Base-by-base conservation (phyloP, 2,329 filamentous ascomycete species). In the Xylaria sp. region DNA sequence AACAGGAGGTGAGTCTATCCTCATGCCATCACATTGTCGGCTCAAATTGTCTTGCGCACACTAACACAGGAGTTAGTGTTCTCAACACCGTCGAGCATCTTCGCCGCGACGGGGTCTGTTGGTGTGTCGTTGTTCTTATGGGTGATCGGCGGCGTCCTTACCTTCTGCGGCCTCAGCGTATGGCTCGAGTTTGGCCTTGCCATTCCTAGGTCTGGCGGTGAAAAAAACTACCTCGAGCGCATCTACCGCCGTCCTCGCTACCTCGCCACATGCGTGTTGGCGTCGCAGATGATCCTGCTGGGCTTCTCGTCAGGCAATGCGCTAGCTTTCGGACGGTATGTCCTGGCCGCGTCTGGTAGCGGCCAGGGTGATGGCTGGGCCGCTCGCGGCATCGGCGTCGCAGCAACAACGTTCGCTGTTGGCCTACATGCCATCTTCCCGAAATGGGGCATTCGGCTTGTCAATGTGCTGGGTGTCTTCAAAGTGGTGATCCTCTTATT, bases 221-320 rank as follows among this genome's bases (percentile, higher is more conserved):
- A 90, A 70, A 90, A 90, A 81, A 88, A 89, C 76, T 90, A 90
- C 74, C 85, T 90, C 14, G 88, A 90, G 73, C 82, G 85, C n/a
- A 85, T 88, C 17, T 90, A 89, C 78, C 82, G 83, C 1, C 84
- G 81, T 24, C 88, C 88, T 0, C 85, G 83, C 65, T 88, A 89
- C 76, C 77, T 90, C 0, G 84, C 87, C 0, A 88, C 87, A 0
- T 88, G 86, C 69, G 83, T 90, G 1, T 81, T 90, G 39, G 87
- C 87, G 2, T 80, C 87, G 1, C 87, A 89, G 76, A 88, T 89
- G 85, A 82, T 90, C 54, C 79, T 89, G 0, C 83, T 90, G 1
- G 88, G 87, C 0, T 89, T 89, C 74, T 88, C 88, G 0, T 85
- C 87, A 0, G 86, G 84, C 0, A 89, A 89, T 74, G 82, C 85